Conservation (phyloP, 2,329 filamentous ascomycete species). For the Chaetomiaceae sp. region DNA sequence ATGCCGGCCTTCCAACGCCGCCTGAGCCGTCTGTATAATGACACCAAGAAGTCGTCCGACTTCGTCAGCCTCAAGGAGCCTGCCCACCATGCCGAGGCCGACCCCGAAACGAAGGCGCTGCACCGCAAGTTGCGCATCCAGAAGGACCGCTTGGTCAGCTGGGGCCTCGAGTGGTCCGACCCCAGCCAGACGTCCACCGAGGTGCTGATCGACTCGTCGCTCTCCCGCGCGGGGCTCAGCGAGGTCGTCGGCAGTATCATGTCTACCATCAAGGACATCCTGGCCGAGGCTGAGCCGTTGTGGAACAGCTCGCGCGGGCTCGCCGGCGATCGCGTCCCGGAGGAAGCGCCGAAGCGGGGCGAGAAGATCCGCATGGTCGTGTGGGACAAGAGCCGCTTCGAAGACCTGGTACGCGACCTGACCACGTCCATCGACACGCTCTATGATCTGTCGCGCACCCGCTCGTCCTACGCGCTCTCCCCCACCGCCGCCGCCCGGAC, state of each 20-base stretch:
- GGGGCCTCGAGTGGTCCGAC: slow-evolving; percentile 78
- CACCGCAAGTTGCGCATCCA: slow-evolving; percentile 75
- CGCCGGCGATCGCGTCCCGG: slow-evolving; percentile 32
- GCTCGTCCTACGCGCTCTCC: slow-evolving; percentile 40
- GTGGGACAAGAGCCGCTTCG: slow-evolving; percentile 67
- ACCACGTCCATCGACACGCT: slow-evolving; percentile 74
- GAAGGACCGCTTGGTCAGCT: slow-evolving; percentile 70
- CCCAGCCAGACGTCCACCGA: slow-evolving; percentile 44
- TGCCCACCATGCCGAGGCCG: slow-evolving; percentile 51
- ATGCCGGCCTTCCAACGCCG: slow-evolving; percentile 52
- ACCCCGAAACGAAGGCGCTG: slow-evolving; percentile 64
- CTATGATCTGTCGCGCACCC: slow-evolving; percentile 66
- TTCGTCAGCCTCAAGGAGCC: slow-evolving; percentile 64
- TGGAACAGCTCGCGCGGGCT: slow-evolving; percentile 55
- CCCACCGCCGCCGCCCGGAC: slow-evolving; percentile 29
- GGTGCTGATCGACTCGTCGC: slow-evolving; percentile 63
- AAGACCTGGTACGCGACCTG: slow-evolving; percentile 67
- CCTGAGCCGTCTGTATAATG: slow-evolving; percentile 69
- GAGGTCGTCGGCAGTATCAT: slow-evolving; percentile 74
- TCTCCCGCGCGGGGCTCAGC: slow-evolving; percentile 67
- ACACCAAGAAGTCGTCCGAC: slow-evolving; percentile 72
- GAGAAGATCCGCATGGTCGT: slow-evolving; percentile 51
- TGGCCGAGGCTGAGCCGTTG: slow-evolving; percentile 68
- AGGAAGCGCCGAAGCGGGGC: slow-evolving; percentile 35
- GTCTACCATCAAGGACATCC: slow-evolving; percentile 72